Conservation (phyloP, 768 basidiomycete genomes). For the Boletellus ananas region DNA sequence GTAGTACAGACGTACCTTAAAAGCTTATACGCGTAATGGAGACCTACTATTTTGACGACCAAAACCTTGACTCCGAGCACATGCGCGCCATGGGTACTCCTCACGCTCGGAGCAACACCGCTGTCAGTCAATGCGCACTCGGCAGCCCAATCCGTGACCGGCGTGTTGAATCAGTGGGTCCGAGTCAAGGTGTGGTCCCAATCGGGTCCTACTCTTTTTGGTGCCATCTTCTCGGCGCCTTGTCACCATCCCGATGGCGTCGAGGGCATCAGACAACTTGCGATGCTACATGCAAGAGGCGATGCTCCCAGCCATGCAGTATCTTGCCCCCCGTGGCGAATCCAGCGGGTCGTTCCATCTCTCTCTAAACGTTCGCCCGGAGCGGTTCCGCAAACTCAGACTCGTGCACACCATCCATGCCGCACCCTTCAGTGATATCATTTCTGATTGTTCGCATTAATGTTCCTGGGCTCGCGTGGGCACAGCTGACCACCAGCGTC, state of each 20-base stretch:
- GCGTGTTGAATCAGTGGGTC: no score
- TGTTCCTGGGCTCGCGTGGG: background rate
- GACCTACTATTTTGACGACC: background rate
- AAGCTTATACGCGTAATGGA: constrained; percentile 20
- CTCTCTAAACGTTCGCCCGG: constrained; percentile 39
- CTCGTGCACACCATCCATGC: constrained; percentile 37
- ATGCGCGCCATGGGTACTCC: no score
- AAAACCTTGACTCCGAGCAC: no score
- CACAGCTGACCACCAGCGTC: constrained; percentile 6
- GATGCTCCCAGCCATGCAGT: constrained; percentile 41
- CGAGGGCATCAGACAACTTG: constrained; percentile 41
- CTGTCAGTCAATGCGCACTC: no score
- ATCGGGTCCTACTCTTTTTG: no score
- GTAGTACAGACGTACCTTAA: constrained; percentile 19
- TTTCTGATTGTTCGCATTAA: constrained; percentile 37
- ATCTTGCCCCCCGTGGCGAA: constrained; percentile 33
- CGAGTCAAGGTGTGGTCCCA: no score
- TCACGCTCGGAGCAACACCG: no score
- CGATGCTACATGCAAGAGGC: constrained; percentile 46
- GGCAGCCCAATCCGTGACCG: no score
- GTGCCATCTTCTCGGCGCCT: no score
- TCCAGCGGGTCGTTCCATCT: constrained; percentile 14
- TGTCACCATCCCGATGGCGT: constrained; percentile 14
- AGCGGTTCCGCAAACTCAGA: constrained; percentile 51
- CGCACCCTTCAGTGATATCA: constrained; percentile 28